These are phyloP conservation scores for Pelargonium cotyledonis DNA, from an alignment of 441 rosid genomes.

Conservation along the genomic window DNA sequence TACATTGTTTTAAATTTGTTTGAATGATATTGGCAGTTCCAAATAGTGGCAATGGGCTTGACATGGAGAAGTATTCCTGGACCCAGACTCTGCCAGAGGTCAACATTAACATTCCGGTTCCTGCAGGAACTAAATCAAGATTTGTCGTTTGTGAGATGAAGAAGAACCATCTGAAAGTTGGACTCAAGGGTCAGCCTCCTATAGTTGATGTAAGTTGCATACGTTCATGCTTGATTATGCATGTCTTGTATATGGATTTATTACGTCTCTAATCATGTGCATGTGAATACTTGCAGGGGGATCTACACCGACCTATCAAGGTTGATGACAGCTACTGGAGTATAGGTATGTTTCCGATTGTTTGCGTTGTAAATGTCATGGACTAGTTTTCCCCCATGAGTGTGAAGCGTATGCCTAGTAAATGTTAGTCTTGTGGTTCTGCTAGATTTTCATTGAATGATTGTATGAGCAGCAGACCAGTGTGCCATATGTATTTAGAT, in stretches of 20 bases:
- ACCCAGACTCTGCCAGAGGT: slow-evolving; percentile 82
- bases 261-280: not conserved
- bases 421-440: no score
- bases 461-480: no score
- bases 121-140: slow-evolving; percentile 72
- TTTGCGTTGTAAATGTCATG: no score
- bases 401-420: no score
- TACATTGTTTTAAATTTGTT: not conserved
- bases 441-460: no score
- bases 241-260: not conserved
- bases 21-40: slow-evolving; percentile 43
- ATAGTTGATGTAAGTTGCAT: slow-evolving; percentile 66
- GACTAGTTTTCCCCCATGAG: no score
- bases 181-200: slow-evolving; percentile 87
- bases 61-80: slow-evolving; percentile 88
- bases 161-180: slow-evolving; percentile 80
- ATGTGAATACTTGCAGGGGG: slow-evolving; percentile 49
- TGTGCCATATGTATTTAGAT: no score
- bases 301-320: slow-evolving; percentile 55
- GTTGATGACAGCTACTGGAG: slow-evolving; percentile 94
- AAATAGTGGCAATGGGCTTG: slow-evolving; percentile 87
- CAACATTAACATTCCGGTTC: slow-evolving; percentile 64
- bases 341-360: slow-evolving; percentile 42
- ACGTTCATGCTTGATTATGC: not conserved
- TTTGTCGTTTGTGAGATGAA: slow-evolving; percentile 67